Evolutionary conservation across 768 basidiomycete species (phyloP), one percentile per base, ranked within the genome.

Genomic region (Mycena latifolia): DNA sequence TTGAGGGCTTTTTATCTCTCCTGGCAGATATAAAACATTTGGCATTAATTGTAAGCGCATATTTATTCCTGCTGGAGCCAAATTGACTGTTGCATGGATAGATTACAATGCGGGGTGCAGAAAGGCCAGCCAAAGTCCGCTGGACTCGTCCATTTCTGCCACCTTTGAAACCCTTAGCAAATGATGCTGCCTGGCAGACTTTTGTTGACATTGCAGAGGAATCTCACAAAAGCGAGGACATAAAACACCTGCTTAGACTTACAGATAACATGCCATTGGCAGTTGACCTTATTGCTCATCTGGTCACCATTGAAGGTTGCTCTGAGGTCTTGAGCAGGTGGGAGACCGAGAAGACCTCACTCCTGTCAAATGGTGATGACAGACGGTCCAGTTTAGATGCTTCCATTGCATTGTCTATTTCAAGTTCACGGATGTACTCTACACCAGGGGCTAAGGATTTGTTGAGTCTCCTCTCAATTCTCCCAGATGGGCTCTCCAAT

Each of bases 401-500:
- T n/a, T n/a, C n/a, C n/a, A n/a, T n/a, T n/a, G n/a, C n/a, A n/a
- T n/a, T n/a, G n/a, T n/a, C n/a, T n/a, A n/a, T n/a, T n/a, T n/a
- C n/a, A n/a, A n/a, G n/a, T n/a, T n/a, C n/a, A n/a, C n/a, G n/a
- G n/a, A n/a, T n/a, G n/a, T n/a, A n/a, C n/a, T n/a, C n/a, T n/a
- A n/a, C n/a, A n/a, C n/a, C n/a, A n/a, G n/a, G n/a, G n/a, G n/a
- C n/a, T n/a, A n/a, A n/a, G n/a, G n/a, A n/a, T n/a, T n/a, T n/a
- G n/a, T n/a, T n/a, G n/a, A n/a, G n/a, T n/a, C n/a, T n/a, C n/a
- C n/a, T n/a, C n/a, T n/a, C n/a, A n/a, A n/a, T n/a, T n/a, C n/a
- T n/a, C n/a, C n/a, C n/a, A 17, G 63, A 64, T 53, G 63, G 63
- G 12, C n/a, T 65, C 18, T 56, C 63, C 1, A 56, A 58, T 25